A percentile compares a stretch with the other conserved stretches of the same genome.
phyloP scores from a whole-genome alignment of 495 filamentous ascomycete genomes.

The Penicillium canescens region DNA sequence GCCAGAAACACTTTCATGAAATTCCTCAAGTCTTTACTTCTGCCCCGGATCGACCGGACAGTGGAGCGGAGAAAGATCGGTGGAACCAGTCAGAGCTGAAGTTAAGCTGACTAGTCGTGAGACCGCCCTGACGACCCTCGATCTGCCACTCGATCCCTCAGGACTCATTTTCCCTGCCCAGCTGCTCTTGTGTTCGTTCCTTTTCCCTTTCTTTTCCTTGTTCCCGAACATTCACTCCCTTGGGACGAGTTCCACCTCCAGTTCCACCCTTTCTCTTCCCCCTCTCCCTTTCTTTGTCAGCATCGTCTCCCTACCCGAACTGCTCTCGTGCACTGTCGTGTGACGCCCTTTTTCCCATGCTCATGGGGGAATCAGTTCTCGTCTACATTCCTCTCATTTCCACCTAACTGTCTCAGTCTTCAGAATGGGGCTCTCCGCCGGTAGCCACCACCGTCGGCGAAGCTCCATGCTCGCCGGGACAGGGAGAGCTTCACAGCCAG shows the following conservation, averaged over 20 bases:
- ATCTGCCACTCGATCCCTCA: conserved; percentile 12
- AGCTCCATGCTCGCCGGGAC: conserved; percentile 56
- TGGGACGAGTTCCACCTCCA: not conserved
- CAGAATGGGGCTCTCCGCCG: conserved; percentile 35
- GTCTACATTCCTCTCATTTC: conserved; percentile 10
- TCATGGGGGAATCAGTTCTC: conserved; percentile 22
- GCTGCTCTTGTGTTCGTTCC: conserved; percentile 7
- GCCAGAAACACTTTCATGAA: not conserved
- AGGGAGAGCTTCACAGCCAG: conserved; percentile 37
- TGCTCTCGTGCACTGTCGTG: conserved; percentile 14
- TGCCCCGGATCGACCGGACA: conserved; percentile 32
- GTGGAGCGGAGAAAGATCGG: conserved; percentile 20
- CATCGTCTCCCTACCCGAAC: not conserved
- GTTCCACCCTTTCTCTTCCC: not conserved
- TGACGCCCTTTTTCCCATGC: conserved; percentile 29
- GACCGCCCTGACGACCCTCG: too few relatives aligned
- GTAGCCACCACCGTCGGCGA: conserved; percentile 57
- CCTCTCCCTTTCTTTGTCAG: conserved; percentile 5
- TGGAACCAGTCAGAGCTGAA: conserved; percentile 17
- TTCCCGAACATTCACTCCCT: not conserved
- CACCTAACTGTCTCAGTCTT: conserved; percentile 7
- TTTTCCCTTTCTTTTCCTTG: conserved; percentile 2
- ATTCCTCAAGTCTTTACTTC: not conserved
- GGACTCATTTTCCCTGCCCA: too few relatives aligned
- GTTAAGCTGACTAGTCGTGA: too few relatives aligned